Evolutionary conservation across 495 filamentous ascomycete genomes (phyloP).

Genomic region (Aspergillus cavernicola): DNA sequence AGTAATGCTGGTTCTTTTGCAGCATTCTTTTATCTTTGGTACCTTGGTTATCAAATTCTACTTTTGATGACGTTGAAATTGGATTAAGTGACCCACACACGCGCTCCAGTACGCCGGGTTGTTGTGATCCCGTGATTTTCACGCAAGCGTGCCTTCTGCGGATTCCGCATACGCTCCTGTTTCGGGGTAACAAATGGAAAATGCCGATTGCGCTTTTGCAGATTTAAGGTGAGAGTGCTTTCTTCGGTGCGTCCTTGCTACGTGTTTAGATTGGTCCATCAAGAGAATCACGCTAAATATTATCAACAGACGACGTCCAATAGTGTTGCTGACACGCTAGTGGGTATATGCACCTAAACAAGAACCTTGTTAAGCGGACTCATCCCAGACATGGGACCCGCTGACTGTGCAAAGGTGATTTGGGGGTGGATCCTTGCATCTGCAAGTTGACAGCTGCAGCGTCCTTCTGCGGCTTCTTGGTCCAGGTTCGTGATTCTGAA

Average conservation of each 20-base stretch:
- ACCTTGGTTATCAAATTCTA: background rate
- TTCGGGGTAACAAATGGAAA: constrained; percentile 40
- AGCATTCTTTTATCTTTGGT: background rate
- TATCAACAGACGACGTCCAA: constrained; percentile 31
- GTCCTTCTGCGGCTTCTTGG: constrained; percentile 9
- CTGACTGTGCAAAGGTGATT: constrained; percentile 22
- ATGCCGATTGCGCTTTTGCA: constrained; percentile 18
- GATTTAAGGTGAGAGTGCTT: constrained; percentile 30
- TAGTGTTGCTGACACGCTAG: constrained; percentile 22
- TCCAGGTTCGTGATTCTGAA: constrained; percentile 2
- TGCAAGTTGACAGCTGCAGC: constrained; percentile 26
- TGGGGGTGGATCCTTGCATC: constrained; percentile 28
- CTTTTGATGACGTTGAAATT: constrained; percentile 42
- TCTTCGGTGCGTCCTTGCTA: constrained; percentile 16
- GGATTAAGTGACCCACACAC: constrained; percentile 41
- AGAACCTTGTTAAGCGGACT: constrained; percentile 18
- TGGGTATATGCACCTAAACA: constrained; percentile 35
- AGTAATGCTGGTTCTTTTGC: constrained; percentile 1
- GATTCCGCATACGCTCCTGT: constrained; percentile 28
- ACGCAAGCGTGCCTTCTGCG: constrained; percentile 40
- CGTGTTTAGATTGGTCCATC: constrained; percentile 32
- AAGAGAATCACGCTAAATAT: constrained; percentile 24
- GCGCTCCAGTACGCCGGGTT: constrained; percentile 39
- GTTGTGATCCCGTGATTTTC: constrained; percentile 42
- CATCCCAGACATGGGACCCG: constrained; percentile 12